Evolutionary conservation across 345 rosid species (phyloP).

Genomic region (Euphorbia pulcherrima): DNA sequence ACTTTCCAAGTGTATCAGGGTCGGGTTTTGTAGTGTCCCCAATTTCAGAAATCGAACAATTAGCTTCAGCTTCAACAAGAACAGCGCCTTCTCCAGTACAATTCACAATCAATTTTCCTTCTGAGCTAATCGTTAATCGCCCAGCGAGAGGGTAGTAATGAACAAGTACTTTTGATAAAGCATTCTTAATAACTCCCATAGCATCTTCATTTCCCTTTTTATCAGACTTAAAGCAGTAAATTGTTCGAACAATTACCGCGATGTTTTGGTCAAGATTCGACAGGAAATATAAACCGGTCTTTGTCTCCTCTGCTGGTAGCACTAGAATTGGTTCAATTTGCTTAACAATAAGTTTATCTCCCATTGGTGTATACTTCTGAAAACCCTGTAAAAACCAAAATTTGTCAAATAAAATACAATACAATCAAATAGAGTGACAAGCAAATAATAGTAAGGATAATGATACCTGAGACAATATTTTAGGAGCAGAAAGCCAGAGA

Average conservation of each 20-base stretch:
- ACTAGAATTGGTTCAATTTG: slow-evolving; percentile 52
- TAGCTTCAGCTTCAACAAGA: slow-evolving; percentile 78
- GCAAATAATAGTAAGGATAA: no score
- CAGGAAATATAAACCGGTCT: slow-evolving; percentile 62
- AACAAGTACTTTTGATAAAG: slow-evolving; percentile 66
- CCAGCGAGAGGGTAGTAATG: slow-evolving; percentile 75
- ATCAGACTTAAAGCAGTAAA: slow-evolving; percentile 70
- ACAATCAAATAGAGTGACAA: no score
- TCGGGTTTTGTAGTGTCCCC: slow-evolving; percentile 59
- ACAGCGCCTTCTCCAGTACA: slow-evolving; percentile 88
- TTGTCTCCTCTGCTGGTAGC: slow-evolving; percentile 62
- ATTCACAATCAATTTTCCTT: slow-evolving; percentile 68
- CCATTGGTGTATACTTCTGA: no score
- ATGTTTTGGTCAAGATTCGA: slow-evolving; percentile 89
- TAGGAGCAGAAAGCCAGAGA: not conserved
- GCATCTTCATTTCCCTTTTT: slow-evolving; percentile 60
- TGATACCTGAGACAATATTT: slow-evolving; percentile 6
- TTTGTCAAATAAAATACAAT: not conserved
- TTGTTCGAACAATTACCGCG: slow-evolving; percentile 67
- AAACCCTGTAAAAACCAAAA: slow-evolving; percentile 14
- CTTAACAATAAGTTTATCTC: slow-evolving; percentile 36
- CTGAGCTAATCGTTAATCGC: slow-evolving; percentile 60
- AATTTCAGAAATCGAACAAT: slow-evolving; percentile 44
- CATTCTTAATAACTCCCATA: slow-evolving; percentile 50
- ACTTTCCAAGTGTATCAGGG: slow-evolving; percentile 67